Conservation (phyloP, 345 rosid genomes). For the Euphorbia tirucalli region DNA sequence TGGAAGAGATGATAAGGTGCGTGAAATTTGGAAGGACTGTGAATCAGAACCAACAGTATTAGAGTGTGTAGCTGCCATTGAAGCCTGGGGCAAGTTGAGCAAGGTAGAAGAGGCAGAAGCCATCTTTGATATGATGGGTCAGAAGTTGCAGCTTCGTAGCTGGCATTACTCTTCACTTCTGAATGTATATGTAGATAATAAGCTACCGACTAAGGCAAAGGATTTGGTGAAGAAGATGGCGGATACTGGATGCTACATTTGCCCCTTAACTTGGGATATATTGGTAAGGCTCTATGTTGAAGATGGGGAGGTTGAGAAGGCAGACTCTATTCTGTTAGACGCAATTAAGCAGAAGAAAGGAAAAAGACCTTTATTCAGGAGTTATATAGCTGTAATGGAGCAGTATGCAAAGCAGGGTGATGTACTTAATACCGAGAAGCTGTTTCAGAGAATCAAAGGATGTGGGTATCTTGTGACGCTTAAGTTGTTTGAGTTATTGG, state of each 20-base stretch:
- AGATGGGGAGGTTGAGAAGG: slow-evolving; percentile 23
- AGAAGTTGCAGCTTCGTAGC: slow-evolving; percentile 6
- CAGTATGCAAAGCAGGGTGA: slow-evolving; percentile 24
- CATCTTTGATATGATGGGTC: slow-evolving; percentile 10
- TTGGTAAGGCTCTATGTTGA: slow-evolving; percentile 21
- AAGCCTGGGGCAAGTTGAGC: slow-evolving; percentile 24
- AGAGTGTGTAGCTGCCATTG: slow-evolving; percentile 22
- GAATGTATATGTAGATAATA: slow-evolving; percentile 10
- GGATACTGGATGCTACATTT: slow-evolving; percentile 3
- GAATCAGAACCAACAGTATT: slow-evolving; percentile 4
- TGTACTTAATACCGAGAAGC: slow-evolving; percentile 17
- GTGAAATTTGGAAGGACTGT: slow-evolving; percentile 22
- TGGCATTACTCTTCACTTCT: slow-evolving; percentile 12
- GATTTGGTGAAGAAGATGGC: slow-evolving; percentile 16
- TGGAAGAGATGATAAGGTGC: slow-evolving; percentile 20
- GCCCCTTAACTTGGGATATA: slow-evolving; percentile 9
- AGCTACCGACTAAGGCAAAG: slow-evolving; percentile 13
- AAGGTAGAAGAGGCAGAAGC: slow-evolving; percentile 26
- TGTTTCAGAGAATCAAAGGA: slow-evolving; percentile 12
- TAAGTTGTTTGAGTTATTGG: slow-evolving; percentile 10
- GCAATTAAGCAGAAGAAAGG: neutral
- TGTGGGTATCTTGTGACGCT: neutral
- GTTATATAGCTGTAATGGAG: slow-evolving; percentile 13
- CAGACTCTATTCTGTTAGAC: slow-evolving; percentile 10
- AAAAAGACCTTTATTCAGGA: slow-evolving; percentile 6